Evolutionary conservation across 2,329 filamentous ascomycete genomes (phyloP).

Genomic region (Alternaria sp.): DNA sequence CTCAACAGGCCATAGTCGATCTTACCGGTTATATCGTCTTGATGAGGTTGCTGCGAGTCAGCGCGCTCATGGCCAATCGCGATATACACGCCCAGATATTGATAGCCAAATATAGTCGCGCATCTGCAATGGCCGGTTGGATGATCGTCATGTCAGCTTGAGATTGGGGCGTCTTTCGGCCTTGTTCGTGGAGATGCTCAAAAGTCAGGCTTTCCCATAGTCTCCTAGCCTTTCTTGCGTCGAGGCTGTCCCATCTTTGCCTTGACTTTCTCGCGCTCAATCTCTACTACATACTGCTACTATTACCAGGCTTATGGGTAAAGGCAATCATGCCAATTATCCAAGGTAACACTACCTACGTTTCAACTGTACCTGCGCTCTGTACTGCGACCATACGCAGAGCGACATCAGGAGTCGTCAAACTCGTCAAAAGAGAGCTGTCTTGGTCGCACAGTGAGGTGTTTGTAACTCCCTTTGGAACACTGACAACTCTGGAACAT

Average conservation of each 20-base stretch:
- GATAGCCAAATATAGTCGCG: neutral
- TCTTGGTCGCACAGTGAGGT: neutral
- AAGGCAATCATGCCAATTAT: too few species aligned
- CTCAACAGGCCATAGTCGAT: too few species aligned
- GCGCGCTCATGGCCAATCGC: neutral
- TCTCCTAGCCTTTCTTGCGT: too few species aligned
- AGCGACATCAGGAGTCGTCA: too few species aligned
- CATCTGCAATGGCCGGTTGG: neutral
- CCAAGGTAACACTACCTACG: too few species aligned
- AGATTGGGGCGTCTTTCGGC: neutral
- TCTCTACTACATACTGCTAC: too few species aligned
- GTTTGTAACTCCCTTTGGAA: neutral
- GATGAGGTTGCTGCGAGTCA: neutral
- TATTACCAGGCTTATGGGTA: too few species aligned
- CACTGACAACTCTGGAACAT: fast-evolving
- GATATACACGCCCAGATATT: neutral
- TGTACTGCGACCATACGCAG: too few species aligned
- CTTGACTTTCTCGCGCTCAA: too few species aligned
- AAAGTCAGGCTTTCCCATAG: neutral
- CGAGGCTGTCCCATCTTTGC: too few species aligned
- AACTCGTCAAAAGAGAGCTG: neutral
- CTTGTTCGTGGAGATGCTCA: neutral
- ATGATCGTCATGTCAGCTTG: neutral
- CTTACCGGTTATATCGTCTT: too few species aligned
- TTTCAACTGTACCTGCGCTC: too few species aligned